Evolutionary conservation across 306 rosid species (phyloP), one percentile per base, ranked within the genome.

Genomic region (Quercus suber): DNA sequence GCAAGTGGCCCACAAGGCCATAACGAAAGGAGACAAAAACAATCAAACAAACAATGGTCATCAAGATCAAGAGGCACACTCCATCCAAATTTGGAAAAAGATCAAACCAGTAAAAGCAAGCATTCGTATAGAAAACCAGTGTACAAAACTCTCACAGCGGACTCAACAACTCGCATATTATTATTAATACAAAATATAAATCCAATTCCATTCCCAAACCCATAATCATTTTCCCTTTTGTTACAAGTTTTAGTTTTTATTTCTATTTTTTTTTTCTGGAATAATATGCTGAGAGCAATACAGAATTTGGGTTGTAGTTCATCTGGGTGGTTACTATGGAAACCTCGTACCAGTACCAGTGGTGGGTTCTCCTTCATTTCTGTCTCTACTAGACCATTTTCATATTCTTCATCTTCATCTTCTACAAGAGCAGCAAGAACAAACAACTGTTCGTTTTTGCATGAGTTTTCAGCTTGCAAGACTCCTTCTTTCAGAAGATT

Each of bases 201-300:
- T 33, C 31, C 70, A 4, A 30, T 15, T 41, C 45, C 45, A 41
- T 41, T 41, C 8, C 70, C 43, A 19, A 18, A 8, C 71, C 21
- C 71, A 19, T 31, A 23, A 5, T 15, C 20, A 43, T 27, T 1
- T 71, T 31, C 30, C 55, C 30, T 3, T 78, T 52, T 58, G n/a
- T 15, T 5, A 58, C 27, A 17, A 7, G 28, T 71, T 41, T 21
- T 21, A 56, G 18, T 5, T 57, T 69, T 74, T 20, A 43, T 67
- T 49, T 41, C 27, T 69, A 37, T 52, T 49, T 57, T 12, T n/a
- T 35, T 49, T 28, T 75, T 30, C 11, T 53, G 63, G 43, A 4
- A 76, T 82, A 83, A 68, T 78, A 87, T 90, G 97, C 92, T 89
- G 31, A 92, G 86, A 80, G 85, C 84, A 30, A 76, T 87, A 84